These are phyloP conservation scores for Saprolegnia diclina DNA, from an alignment of 352 stramenopile genomes.

Conservation along the genomic window DNA sequence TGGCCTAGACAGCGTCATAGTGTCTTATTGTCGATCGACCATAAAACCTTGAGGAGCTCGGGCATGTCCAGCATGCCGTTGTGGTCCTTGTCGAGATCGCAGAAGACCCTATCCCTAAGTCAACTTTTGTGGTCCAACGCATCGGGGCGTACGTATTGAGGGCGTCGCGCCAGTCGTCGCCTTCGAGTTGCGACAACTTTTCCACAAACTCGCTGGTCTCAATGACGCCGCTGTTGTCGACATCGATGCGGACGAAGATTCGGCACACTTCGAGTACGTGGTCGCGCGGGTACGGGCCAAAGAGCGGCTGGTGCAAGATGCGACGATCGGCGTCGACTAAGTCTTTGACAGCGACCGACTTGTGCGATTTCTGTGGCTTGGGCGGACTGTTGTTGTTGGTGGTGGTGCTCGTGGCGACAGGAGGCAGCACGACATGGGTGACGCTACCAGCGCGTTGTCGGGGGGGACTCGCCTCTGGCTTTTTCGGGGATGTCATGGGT, in stretches of 20 bases:
- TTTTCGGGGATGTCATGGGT: background rate
- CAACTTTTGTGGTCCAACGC: background rate
- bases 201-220: constrained; percentile 55
- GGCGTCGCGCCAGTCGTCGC: constrained; percentile 60
- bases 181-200: constrained; percentile 52
- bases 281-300: constrained; percentile 57
- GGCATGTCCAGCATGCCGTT: constrained; percentile 68
- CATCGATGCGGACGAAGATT: constrained; percentile 66
- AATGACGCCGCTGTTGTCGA: constrained; percentile 60
- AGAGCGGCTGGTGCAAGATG: constrained; percentile 60
- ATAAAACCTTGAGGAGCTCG: constrained; percentile 34
- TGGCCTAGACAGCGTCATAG: constrained; percentile 34
- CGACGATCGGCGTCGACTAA: constrained; percentile 26
- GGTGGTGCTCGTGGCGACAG: background rate
- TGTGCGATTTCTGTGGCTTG: background rate
- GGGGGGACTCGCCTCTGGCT: background rate
- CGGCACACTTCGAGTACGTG: constrained; percentile 67
- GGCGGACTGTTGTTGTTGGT: background rate
- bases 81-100: constrained; percentile 64
- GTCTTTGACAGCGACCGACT: background rate
- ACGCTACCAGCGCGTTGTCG: no score
- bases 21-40: background rate
- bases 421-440: background rate
- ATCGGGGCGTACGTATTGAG: constrained; percentile 27
- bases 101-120: constrained; percentile 56